These are phyloP conservation scores for Lichtheimia ramosa DNA, from an alignment of 371 early-diverging fungal species.

Conservation along the genomic window DNA sequence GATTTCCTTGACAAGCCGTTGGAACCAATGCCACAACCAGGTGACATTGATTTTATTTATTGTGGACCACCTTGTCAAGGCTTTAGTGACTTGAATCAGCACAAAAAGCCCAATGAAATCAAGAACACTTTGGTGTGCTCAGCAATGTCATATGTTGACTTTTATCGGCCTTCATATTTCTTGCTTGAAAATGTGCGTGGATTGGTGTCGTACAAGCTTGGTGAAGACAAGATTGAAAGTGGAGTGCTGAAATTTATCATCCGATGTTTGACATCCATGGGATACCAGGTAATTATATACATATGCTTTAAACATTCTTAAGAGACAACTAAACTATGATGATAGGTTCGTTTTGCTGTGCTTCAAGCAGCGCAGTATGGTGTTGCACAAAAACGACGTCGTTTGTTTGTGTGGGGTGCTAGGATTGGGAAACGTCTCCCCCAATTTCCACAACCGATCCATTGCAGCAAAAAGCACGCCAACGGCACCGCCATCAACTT, in stretches of 20 bases:
- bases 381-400: conserved; percentile 58
- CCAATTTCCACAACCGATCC: conserved; percentile 42
- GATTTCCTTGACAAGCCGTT: conserved; percentile 38
- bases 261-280: conserved; percentile 59
- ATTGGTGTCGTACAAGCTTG: conserved; percentile 45
- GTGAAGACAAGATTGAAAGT: conserved; percentile 52
- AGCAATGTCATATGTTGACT: conserved; percentile 61
- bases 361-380: conserved; percentile 64
- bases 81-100: conserved; percentile 59
- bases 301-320: too few relatives aligned
- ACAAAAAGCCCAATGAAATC: conserved; percentile 55
- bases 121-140: conserved; percentile 63
- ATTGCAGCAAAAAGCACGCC: not conserved
- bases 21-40: conserved; percentile 53
- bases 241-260: conserved; percentile 64
- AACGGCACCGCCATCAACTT: conserved; percentile 31
- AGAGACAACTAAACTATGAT: too few relatives aligned
- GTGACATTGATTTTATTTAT: conserved; percentile 63
- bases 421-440: conserved; percentile 53
- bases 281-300: conserved; percentile 45
- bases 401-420: conserved; percentile 61
- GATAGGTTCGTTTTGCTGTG: conserved; percentile 38
- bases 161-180: conserved; percentile 61
- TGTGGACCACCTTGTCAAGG: conserved; percentile 75
- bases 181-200: conserved; percentile 66